Base-by-base conservation (phyloP, 2,329 filamentous ascomycete species). In the Ophiostoma australiae region DNA sequence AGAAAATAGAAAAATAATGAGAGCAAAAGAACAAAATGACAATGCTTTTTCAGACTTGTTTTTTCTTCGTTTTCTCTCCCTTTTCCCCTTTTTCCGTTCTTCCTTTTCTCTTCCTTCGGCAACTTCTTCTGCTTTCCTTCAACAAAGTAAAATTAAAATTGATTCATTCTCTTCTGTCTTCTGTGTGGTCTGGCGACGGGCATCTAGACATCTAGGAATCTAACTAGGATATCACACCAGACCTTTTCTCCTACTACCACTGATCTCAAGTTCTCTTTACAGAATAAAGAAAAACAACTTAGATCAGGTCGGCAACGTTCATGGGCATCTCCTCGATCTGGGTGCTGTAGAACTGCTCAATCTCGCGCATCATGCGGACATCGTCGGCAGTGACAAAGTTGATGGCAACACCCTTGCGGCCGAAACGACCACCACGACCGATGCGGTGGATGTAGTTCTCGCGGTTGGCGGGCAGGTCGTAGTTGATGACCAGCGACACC, bases 291-390 rank as follows among this genome's bases (percentile, higher is more conserved):
- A 35, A 37, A 5, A 41, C 15, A 41, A n/a, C 67, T 88, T 90
- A 91, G 82, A 91, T 91, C 77, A 91, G 88, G 78, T 91, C 89
- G 77, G 89, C 89, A 78, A 91, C 89, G 83, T 91, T 91, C 95
- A 99, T 98, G 80, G 95, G 95, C 95, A 99, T 99, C 89, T 99
- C 95, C 86, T 99, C 95, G 77, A 99, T 98, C 87, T 99, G 95
- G 82, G 95, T 99, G 89, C 93, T 97, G 91, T 99, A 99, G 89
- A 98, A 99, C 86, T 97, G 93, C 84, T 99, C 95, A 78, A 99
- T 99, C 84, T 99, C 95, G 82, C 95, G 90, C 92, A 99, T 96
- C 92, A 99, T 98, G 83, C 94, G 93, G 79, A 99, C 95, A 84
- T 99, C 95, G 77, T 99, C 95, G 78, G 93, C 93, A 74, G 94